Evolutionary conservation across 345 rosid genomes (phyloP), one percentile per base, ranked within the genome.

Genomic region (Raphanus sativus): DNA sequence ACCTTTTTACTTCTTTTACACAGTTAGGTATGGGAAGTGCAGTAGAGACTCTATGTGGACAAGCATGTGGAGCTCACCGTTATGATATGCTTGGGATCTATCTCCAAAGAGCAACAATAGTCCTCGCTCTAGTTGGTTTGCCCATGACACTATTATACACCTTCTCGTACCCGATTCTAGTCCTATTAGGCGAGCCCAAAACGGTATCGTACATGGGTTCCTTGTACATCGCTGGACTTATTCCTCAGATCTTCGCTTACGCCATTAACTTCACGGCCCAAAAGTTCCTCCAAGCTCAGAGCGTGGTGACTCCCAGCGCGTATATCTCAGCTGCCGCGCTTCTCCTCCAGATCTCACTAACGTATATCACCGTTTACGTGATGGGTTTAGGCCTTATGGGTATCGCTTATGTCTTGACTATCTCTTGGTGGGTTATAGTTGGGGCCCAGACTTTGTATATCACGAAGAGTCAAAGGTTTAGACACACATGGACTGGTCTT

Each of bases 11-110:
- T 50, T 45, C 5, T 33, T 8, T 16, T 63, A 52, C 48, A 40
- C 80, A 88, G 92, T 73, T 89, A 11, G 93, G 90, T 3, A 85
- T 89, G 96, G 96, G 98, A 67, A 92, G 98, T 52, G 98, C 98
- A 0, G 94, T 89, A 24, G 96, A 90, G 69, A 92, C 98, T 0
- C 77, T 92, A 8, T 90, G 98, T 15, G 96, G 96, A 8, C 98
- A 92, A 83, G 96, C 96, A 0, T 87, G 83, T 25, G 98, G 96
- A 0, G 91, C 90, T 2, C 73, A 69, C 1, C 78, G 82, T 2
- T 81, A 82, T n/a, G 90, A 84, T n/a, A 86, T 88, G 93, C 81
- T 92, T 17, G 98, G 98, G 0, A 73, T 87, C 34, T 92, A 92
- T 80, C 88, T 92, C 5, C 96, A 90, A 74, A 83, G 94, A 83